Evolutionary conservation across 2,329 filamentous ascomycete species (phyloP).

Genomic region (Didymosphaeria variabile): DNA sequence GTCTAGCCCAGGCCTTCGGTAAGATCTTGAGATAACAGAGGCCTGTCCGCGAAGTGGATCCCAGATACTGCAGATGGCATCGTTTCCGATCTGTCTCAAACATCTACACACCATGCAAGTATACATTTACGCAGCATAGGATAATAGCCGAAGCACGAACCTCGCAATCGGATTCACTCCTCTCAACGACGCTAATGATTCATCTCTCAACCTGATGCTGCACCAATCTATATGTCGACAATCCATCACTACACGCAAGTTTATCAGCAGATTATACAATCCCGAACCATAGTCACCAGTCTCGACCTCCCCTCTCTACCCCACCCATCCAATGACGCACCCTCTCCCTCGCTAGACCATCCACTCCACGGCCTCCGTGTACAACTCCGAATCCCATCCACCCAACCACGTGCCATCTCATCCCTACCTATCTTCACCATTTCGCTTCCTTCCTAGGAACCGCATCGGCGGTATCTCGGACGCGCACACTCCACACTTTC

Average conservation of each 20-base stretch:
- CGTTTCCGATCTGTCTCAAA: background rate
- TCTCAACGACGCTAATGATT: background rate
- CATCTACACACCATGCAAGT: background rate
- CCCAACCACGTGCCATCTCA: background rate
- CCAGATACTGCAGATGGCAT: background rate
- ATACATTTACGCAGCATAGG: background rate
- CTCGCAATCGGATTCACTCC: background rate
- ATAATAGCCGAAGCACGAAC: background rate
- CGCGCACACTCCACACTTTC: background rate
- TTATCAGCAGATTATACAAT: background rate
- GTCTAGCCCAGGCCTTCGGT: background rate
- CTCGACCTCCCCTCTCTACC: background rate
- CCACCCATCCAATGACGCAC: background rate
- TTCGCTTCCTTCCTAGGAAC: background rate
- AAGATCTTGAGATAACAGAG: background rate
- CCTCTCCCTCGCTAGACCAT: background rate
- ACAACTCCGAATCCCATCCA: slow-evolving; percentile 10
- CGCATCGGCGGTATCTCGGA: background rate
- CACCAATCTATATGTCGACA: background rate
- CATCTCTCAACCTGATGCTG: background rate
- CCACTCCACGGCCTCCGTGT: background rate
- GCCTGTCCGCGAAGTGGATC: too few relatives aligned
- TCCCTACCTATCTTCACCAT: background rate
- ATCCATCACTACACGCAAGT: too few relatives aligned
- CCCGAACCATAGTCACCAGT: background rate